These are phyloP conservation scores for Kuraishia capsulata DNA, from an alignment of 805 yeast species.

Conservation along the genomic window DNA sequence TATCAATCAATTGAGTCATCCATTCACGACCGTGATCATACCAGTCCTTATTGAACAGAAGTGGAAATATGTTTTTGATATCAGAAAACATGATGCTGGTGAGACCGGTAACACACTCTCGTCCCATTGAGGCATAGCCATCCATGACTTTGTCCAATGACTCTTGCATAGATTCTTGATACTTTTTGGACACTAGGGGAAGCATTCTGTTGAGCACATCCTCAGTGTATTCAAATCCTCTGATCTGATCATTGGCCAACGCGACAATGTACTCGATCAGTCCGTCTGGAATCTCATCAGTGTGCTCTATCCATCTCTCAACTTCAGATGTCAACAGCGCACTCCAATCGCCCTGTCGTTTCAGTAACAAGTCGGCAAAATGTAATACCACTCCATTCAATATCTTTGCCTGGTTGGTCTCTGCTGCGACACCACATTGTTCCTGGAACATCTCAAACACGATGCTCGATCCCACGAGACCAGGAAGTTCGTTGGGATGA, in stretches of 20 bases:
- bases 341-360: constrained; percentile 59
- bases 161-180: constrained; percentile 48
- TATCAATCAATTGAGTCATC: constrained; percentile 57
- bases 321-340: constrained; percentile 46
- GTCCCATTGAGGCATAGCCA: constrained; percentile 69
- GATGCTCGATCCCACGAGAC: constrained; percentile 69
- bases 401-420: constrained; percentile 72
- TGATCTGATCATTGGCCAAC: constrained; percentile 74
- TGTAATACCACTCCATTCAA: constrained; percentile 70
- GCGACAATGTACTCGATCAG: constrained; percentile 75
- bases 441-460: constrained; percentile 81
- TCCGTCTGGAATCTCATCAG: constrained; percentile 54
- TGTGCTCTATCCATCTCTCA: constrained; percentile 14
- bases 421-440: constrained; percentile 82
- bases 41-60: constrained; percentile 65
- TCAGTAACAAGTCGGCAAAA: constrained; percentile 51
- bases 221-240: constrained; percentile 61
- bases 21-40: constrained; percentile 44
- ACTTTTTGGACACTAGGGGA: constrained; percentile 56
- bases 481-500: constrained; percentile 55
- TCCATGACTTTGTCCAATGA: constrained; percentile 61
- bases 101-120: constrained; percentile 47
- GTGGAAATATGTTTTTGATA: constrained; percentile 49
- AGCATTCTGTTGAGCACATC: constrained; percentile 59
- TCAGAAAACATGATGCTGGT: constrained; percentile 64